phyloP scores from a whole-genome alignment of 2,329 filamentous ascomycete genomes.

The Trichoderma sp. region DNA sequence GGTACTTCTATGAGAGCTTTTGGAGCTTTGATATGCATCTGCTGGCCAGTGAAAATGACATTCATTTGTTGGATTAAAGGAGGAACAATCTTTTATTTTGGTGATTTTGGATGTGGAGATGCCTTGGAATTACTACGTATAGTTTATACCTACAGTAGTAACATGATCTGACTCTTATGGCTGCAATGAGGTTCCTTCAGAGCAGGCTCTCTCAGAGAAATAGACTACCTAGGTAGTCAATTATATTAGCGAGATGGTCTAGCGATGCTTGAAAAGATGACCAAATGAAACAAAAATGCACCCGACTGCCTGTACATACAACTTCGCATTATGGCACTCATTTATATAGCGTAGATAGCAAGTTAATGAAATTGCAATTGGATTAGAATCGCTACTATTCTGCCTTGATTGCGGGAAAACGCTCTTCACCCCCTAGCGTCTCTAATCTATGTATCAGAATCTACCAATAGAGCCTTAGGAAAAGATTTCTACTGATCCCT shows the following conservation, averaged over 20 bases:
- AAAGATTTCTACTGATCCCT: neutral
- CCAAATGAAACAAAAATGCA: neutral
- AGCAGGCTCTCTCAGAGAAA: neutral
- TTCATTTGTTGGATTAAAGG: neutral
- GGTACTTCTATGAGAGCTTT: neutral
- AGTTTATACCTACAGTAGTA: neutral
- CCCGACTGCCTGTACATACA: neutral
- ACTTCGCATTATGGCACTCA: neutral
- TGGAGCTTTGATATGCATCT: neutral
- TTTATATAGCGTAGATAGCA: neutral
- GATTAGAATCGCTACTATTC: slow-evolving; percentile 2
- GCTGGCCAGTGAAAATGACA: neutral
- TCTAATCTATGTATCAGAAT: too few species aligned
- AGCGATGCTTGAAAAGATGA: neutral
- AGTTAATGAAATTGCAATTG: neutral
- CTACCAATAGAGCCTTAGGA: neutral
- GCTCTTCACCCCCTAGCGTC: neutral
- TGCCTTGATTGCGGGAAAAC: neutral
- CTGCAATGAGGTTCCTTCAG: neutral
- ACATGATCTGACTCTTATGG: neutral
- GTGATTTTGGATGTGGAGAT: neutral
- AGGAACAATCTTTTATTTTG: slow-evolving; percentile 1
- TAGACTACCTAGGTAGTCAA: neutral
- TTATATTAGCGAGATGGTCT: neutral
- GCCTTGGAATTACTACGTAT: neutral